Base-by-base conservation (phyloP, 805 yeast genomes). In the Saturnispora serradocipensis region DNA sequence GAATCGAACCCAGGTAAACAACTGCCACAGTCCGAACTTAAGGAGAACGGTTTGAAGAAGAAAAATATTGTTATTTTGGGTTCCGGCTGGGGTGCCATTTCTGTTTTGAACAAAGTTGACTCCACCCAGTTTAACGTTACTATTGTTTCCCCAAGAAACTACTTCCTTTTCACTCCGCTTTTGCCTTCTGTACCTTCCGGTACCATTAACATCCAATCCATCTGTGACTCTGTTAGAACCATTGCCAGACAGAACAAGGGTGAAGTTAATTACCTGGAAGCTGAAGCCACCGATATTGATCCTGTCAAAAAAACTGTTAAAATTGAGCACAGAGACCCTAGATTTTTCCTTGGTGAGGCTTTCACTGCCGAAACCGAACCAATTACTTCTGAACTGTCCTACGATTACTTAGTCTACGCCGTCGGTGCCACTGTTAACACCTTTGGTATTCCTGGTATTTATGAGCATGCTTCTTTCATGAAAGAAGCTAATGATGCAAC, bases 381-480 rank as follows among this genome's bases (percentile, higher is more conserved):
- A 35, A 74, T 79, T 56, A 60, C 68, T 49, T 70, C 78, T 20
- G 66, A 76, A 53, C 63, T 76, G 69, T 63, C 69, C 55, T 90
- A 86, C 65, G 98, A 90, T 67, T 86, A 87, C 69, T 76, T 90
- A 58, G 93, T 90, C 45, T 77, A 88, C 55, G 96, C 96, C 55
- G 96, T 91, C 53, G 98, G 98, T 67, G 96, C 97, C 51, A 86
- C 86, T 68, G 93, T 93, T 60, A 86, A 91, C 56, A 90, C 97
- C 47, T 91, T 89, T 61, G 96, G 96, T 64, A 90, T 87, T 58
- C 95, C 96, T 47, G 97, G 98, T 69, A 96, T 90, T 54, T 80
- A 78, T 48, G 95, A 90, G 70, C 73, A 88, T 68, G 93, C 96
- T 20, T 80, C 87, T 49, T 90, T 85, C 75, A 75, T 90, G 68